phyloP scores from a whole-genome alignment of 306 rosid genomes.

The Lablab purpureus region DNA sequence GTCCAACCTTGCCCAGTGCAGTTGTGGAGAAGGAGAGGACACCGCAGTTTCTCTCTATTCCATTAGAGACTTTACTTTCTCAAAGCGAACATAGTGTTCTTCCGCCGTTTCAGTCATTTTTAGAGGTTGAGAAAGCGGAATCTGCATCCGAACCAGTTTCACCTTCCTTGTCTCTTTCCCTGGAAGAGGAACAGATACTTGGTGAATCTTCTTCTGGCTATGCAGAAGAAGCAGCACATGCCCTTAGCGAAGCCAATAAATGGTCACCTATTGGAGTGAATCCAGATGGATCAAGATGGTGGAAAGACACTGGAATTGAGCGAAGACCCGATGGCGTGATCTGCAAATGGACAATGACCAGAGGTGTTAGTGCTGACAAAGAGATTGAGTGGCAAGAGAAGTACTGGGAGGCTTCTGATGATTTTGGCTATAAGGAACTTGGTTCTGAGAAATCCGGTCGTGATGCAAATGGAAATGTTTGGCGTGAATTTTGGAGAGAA shows the following conservation, averaged over 20 bases:
- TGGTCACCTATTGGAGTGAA: constrained; percentile 61
- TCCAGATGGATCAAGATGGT: constrained; percentile 83
- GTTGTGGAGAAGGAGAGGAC: constrained; percentile 73
- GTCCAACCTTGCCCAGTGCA: constrained; percentile 50
- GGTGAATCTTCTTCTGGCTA: constrained; percentile 61
- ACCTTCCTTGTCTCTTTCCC: constrained; percentile 47
- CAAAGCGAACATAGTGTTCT: constrained; percentile 50
- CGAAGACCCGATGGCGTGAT: constrained; percentile 85
- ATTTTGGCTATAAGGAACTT: constrained; percentile 91
- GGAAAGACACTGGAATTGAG: constrained; percentile 90
- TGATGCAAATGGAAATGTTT: constrained; percentile 81
- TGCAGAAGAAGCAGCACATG: constrained; percentile 80
- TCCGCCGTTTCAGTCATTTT: constrained; percentile 78
- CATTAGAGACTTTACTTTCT: constrained; percentile 69
- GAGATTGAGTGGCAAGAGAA: constrained; percentile 88
- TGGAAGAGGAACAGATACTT: constrained; percentile 62
- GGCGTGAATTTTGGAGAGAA: constrained; percentile 97
- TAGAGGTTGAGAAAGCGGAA: constrained; percentile 53
- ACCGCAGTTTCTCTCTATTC: constrained; percentile 61
- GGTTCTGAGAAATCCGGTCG: constrained; percentile 99
- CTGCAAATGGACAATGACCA: constrained; percentile 85
- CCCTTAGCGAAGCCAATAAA: constrained; percentile 59
- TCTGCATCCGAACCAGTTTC: constrained; percentile 50
- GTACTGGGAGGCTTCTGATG: constrained; percentile 97
- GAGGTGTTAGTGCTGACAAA: constrained; percentile 88